phyloP scores from a whole-genome alignment of 257 asterid species.

The Cruciata laevipes region DNA sequence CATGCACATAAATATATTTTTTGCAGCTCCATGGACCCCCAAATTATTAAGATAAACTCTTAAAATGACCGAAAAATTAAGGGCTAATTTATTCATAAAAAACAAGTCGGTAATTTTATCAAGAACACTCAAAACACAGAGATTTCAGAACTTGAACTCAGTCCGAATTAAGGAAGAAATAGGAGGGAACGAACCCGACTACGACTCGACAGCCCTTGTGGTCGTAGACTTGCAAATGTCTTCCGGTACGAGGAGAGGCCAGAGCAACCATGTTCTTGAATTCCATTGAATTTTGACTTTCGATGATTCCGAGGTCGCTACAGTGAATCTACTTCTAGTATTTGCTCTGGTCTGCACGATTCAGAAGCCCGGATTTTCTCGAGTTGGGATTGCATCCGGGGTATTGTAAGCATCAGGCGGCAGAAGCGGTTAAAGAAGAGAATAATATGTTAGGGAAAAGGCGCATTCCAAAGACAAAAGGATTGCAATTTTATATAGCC shows the following conservation, averaged over 20 bases:
- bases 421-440: constrained; percentile 8
- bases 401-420: neutral
- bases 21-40: neutral
- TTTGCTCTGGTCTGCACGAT: neutral
- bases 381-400: constrained; percentile 7
- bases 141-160: neutral
- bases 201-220: constrained; percentile 73
- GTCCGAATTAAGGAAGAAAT: neutral
- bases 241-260: constrained; percentile 76
- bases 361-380: neutral
- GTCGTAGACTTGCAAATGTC: constrained; percentile 74
- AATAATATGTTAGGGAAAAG: neutral
- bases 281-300: constrained; percentile 26
- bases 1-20: too few species aligned
- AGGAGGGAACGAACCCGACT: constrained; percentile 51
- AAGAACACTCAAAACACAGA: neutral
- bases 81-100: neutral
- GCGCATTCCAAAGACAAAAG: neutral
- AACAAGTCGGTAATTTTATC: neutral
- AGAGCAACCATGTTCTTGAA: constrained; percentile 58
- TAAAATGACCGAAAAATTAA: neutral
- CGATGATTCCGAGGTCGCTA: neutral
- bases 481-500: neutral
- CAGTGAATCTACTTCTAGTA: neutral
- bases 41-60: neutral